phyloP scores from a whole-genome alignment of 139 green algal species.

The Chlorokybus atmophyticus region DNA sequence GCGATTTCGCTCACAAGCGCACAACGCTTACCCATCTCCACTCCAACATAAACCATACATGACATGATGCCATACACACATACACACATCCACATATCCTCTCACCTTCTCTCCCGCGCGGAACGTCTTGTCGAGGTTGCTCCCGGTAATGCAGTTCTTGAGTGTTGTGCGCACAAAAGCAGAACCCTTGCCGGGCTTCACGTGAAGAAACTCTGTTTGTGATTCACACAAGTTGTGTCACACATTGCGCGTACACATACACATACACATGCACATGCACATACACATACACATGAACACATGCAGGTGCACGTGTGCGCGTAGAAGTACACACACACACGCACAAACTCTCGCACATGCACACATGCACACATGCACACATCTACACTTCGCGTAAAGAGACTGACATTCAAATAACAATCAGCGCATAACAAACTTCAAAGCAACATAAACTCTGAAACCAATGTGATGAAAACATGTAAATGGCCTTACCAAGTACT shows the following conservation, averaged over 20 bases:
- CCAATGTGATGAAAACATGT: background rate
- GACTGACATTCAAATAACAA: background rate
- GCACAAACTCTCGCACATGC: background rate
- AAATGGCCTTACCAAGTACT: conserved; percentile 34
- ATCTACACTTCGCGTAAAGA: background rate
- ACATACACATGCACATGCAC: conserved; percentile 1
- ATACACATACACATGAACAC: conserved; percentile 30
- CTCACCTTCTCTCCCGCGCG: conserved; percentile 75
- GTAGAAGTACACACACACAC: background rate
- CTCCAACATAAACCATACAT: too few species aligned
- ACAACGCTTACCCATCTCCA: too few species aligned
- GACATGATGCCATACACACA: too few species aligned
- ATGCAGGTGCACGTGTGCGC: background rate
- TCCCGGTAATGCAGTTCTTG: conserved; percentile 84
- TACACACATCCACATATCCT: background rate
- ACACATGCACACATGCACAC: background rate
- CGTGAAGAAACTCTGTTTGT: conserved; percentile 84
- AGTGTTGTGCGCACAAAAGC: conserved; percentile 97
- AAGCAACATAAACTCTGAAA: too few species aligned
- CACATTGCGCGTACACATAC: background rate
- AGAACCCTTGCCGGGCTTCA: conserved; percentile 95
- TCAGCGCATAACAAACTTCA: too few species aligned
- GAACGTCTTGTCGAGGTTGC: conserved; percentile 89
- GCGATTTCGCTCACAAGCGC: too few species aligned
- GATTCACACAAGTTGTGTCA: background rate